A percentile compares a stretch with the other conserved stretches of the same genome.
These are phyloP conservation scores for Penicillium manginii DNA, from an alignment of 495 filamentous ascomycete genomes.

Conservation along the genomic window DNA sequence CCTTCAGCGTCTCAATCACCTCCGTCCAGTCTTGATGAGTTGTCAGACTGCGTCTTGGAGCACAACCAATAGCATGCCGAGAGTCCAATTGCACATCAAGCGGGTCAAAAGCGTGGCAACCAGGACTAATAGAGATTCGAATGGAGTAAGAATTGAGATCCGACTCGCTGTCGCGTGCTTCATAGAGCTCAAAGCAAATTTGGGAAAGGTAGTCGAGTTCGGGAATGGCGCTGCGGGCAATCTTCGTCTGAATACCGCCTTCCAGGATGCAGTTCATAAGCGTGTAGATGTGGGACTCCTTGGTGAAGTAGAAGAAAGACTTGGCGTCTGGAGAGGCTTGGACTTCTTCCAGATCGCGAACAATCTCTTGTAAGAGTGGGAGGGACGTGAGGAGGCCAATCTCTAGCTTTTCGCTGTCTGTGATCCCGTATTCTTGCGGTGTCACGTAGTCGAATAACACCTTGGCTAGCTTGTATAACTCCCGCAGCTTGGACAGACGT, in stretches of 20 bases:
- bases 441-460: constrained; percentile 98
- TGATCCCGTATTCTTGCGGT: constrained; percentile 97
- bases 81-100: constrained; percentile 94
- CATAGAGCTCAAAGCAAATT: constrained; percentile 97
- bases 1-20: constrained; percentile 89
- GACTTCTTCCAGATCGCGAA: constrained; percentile 94
- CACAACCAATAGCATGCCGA: constrained; percentile 91
- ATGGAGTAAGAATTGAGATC: constrained; percentile 88
- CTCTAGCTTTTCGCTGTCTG: constrained; percentile 91
- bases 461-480: constrained; percentile 91
- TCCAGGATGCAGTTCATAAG: constrained; percentile 97
- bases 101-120: constrained; percentile 93
- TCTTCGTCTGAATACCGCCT: constrained; percentile 92
- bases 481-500: constrained; percentile 82
- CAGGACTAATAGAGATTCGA: constrained; percentile 91
- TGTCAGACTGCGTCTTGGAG: constrained; percentile 84
- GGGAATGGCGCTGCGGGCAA: constrained; percentile 86
- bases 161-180: constrained; percentile 78
- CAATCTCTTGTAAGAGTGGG: constrained; percentile 92
- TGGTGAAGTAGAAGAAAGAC: constrained; percentile 98
- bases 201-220: constrained; percentile 97
- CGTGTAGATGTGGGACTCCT: constrained; percentile 98
- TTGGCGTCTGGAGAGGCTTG: constrained; percentile 92
- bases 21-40: constrained; percentile 94
- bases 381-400: constrained; percentile 94